Conservation (phyloP, 1,139 yeast genomes). For the Kluyveromyces sp. region DNA sequence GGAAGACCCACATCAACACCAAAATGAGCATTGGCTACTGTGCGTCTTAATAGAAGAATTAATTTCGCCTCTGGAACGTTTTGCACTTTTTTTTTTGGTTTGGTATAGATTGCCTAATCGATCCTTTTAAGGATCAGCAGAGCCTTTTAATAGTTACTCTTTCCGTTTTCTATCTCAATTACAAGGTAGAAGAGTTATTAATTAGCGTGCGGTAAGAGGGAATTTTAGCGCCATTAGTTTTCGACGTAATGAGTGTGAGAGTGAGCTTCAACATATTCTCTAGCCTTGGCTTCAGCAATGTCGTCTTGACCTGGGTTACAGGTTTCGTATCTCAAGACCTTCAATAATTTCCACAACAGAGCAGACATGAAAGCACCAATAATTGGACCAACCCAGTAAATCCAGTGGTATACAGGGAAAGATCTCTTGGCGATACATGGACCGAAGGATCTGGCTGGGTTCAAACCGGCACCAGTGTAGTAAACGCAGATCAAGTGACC, state of each 20-base stretch:
- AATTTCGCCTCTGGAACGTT: too few relatives aligned
- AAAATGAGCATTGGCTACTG: too few relatives aligned
- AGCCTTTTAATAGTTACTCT: too few relatives aligned
- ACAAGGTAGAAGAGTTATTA: too few relatives aligned
- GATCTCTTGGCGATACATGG: constrained; percentile 64
- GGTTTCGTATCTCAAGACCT: constrained; percentile 46
- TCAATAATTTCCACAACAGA: constrained; percentile 60
- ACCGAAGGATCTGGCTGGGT: constrained; percentile 88
- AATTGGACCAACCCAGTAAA: constrained; percentile 85
- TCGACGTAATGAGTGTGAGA: not conserved
- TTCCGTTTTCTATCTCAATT: too few relatives aligned
- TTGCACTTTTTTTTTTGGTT: too few relatives aligned
- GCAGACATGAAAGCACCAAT: constrained; percentile 63
- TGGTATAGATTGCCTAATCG: too few relatives aligned
- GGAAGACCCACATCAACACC: too few relatives aligned
- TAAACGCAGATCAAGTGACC: constrained; percentile 77
- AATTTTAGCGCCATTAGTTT: too few relatives aligned
- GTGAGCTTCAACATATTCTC: not conserved
- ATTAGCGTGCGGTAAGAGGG: too few relatives aligned
- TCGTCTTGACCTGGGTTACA: constrained; percentile 10
- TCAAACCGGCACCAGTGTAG: constrained; percentile 87
- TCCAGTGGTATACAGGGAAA: constrained; percentile 85
- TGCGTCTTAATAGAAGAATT: too few relatives aligned
- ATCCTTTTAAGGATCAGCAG: too few relatives aligned
- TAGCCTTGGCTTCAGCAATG: constrained; percentile 1